Conservation (phyloP, 768 basidiomycete genomes). For the Rhizopogon sp. region DNA sequence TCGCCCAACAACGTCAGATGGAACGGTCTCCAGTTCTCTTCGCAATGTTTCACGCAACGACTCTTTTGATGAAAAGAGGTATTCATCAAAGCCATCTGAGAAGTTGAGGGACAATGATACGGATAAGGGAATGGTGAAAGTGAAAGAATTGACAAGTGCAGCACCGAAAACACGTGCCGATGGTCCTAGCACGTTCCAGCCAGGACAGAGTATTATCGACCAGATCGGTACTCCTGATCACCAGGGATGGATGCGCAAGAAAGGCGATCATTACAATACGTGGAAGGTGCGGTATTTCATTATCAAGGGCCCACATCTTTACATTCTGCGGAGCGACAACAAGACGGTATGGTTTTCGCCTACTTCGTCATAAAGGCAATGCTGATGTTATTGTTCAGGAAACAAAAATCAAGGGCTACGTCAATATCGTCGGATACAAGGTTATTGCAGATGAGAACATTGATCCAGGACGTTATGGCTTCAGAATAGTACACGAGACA, state of each 20-base stretch:
- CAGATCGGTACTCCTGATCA: conserved; percentile 92
- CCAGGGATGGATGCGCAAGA: conserved; percentile 94
- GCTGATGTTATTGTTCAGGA: conserved; percentile 45
- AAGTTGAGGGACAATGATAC: conserved; percentile 3
- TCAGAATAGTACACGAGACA: conserved; percentile 86
- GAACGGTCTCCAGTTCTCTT: conserved; percentile 18
- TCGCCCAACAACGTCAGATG: conserved; percentile 38
- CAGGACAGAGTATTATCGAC: conserved; percentile 72
- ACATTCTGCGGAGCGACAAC: conserved; percentile 76
- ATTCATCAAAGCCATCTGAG: conserved; percentile 10
- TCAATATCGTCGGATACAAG: conserved; percentile 88
- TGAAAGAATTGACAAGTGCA: neutral
- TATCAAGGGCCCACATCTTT: conserved; percentile 88
- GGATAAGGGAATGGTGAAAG: conserved; percentile 15
- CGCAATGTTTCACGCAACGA: conserved; percentile 18
- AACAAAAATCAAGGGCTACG: conserved; percentile 93
- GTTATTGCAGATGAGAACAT: conserved; percentile 90
- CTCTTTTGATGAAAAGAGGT: conserved; percentile 18
- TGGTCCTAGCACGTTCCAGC: conserved; percentile 37
- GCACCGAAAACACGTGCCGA: neutral
- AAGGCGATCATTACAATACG: conserved; percentile 84
- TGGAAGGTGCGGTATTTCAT: conserved; percentile 94
- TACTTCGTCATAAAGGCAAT: neutral
- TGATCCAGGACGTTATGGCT: conserved; percentile 90
- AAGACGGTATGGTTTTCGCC: conserved; percentile 28